A percentile compares a stretch with the other conserved stretches of the same genome.
Conservation (phyloP, 192 early-diverging fungal species). For the Umbelopsis sp. region DNA sequence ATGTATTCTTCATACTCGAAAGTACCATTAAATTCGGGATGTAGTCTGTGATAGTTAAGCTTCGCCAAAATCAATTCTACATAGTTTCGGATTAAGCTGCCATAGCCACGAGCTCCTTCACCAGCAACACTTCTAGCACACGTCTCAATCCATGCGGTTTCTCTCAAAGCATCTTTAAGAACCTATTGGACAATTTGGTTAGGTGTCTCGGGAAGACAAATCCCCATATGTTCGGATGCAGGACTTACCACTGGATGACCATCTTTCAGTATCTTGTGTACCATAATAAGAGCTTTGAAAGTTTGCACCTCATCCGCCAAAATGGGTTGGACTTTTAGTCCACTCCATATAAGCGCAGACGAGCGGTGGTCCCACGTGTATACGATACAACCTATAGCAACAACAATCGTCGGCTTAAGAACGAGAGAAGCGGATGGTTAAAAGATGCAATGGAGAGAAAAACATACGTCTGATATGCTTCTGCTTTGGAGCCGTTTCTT, state of each 20-base stretch:
- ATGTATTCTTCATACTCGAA: constrained; percentile 99
- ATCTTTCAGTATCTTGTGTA: constrained; percentile 94
- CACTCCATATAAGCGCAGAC: constrained; percentile 83
- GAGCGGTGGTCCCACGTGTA: constrained; percentile 95
- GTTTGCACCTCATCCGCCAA: constrained; percentile 93
- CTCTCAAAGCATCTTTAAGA: constrained; percentile 82
- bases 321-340: constrained; percentile 84
- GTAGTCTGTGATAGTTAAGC: constrained; percentile 87
- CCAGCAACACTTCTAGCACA: constrained; percentile 55
- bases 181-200: constrained; percentile 47
- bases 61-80: constrained; percentile 88
- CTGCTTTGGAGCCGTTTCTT: constrained; percentile 96
- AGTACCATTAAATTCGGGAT: constrained; percentile 93
- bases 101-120: constrained; percentile 67
- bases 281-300: constrained; percentile 92
- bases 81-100: constrained; percentile 86
- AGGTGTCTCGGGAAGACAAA: neutral
- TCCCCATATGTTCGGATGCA: neutral
- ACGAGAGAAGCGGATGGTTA: neutral
- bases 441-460: neutral
- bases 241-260: constrained; percentile 79
- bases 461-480: constrained; percentile 87
- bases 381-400: constrained; percentile 70
- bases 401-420: neutral
- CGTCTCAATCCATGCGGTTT: constrained; percentile 86